Evolutionary conservation across 2,329 filamentous ascomycete genomes (phyloP).

Genomic region (Calonectria fujianensis): DNA sequence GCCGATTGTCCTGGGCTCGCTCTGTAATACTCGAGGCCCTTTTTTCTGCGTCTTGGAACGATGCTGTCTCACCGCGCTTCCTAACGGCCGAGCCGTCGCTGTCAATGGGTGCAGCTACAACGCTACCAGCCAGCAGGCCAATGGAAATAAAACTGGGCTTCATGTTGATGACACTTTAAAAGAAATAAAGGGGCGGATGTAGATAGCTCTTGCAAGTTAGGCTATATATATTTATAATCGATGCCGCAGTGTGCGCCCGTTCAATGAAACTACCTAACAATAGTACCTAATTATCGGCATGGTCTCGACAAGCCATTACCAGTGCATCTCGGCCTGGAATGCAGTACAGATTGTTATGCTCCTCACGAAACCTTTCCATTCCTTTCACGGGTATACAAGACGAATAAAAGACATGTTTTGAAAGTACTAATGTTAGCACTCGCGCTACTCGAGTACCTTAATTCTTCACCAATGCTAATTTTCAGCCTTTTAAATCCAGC

Average conservation of each 20-base stretch:
- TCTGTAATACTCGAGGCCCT: neutral
- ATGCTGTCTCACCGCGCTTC: neutral
- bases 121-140: neutral
- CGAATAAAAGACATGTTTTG: neutral
- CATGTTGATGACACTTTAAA: neutral
- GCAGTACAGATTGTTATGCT: neutral
- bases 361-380: neutral
- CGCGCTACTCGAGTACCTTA: neutral
- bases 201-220: neutral
- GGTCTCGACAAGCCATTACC: neutral
- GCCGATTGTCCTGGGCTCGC: neutral
- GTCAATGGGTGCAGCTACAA: neutral
- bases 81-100: neutral
- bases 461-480: too few species aligned
- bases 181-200: too few species aligned
- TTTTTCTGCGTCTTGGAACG: neutral
- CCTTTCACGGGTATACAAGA: neutral
- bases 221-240: neutral
- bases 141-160: neutral
- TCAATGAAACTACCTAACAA: too few species aligned
- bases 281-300: neutral
- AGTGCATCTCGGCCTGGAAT: neutral
- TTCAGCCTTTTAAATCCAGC: too few species aligned
- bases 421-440: neutral
- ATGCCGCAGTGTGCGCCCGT: too few species aligned